Evolutionary conservation across 345 rosid species (phyloP), one percentile per base, ranked within the genome.

Genomic region (Angophora floribunda): DNA sequence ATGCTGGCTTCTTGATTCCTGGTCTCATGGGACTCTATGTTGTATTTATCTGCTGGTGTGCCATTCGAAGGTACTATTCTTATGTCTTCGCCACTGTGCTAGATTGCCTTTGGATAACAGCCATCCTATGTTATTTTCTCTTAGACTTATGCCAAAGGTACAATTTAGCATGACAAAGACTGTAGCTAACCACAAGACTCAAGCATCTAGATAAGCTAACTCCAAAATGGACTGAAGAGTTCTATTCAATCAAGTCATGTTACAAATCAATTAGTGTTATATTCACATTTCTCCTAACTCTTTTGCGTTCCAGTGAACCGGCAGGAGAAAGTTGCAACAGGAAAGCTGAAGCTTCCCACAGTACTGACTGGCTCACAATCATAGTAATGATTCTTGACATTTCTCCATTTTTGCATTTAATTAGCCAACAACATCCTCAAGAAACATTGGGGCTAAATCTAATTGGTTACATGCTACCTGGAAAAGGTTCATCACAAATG

Each of bases 1-100:
- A 96, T 86, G 94, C 93, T 12, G 97, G 99, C 67, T 93, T 94
- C 95, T 93, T 97, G 92, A 90, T 97, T 92, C 98, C 99, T 1
- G 99, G 98, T 88, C 96, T 97, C 87, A 97, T 97, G 99, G 99
- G 99, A 61, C 99, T 97, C 41, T 97, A 97, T 89, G 92, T 96
- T 59, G 95, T 96, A 55, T 97, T 95, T 90, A 93, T 97, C 47
- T 97, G 99, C 91, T 97, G 99, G 99, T 96, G 99, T 85, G 99
- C 99, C 85, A 96, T 96, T 78, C 91, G 99, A 89, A 97, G 99
- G 99, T 91, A 92, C 57, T 88, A 44, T 75, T 51, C 61, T 51
- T 17, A 30, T 30, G 59, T 52, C 61, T 85, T 51, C 0, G 22
- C 86, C 26, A 36, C 63, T 15, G 16, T 19, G 49, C 4, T 6